Evolutionary conservation across 179 eudicot genomes (phyloP), one percentile per base, ranked within the genome.

Genomic region (Monotropa hypopitys): DNA sequence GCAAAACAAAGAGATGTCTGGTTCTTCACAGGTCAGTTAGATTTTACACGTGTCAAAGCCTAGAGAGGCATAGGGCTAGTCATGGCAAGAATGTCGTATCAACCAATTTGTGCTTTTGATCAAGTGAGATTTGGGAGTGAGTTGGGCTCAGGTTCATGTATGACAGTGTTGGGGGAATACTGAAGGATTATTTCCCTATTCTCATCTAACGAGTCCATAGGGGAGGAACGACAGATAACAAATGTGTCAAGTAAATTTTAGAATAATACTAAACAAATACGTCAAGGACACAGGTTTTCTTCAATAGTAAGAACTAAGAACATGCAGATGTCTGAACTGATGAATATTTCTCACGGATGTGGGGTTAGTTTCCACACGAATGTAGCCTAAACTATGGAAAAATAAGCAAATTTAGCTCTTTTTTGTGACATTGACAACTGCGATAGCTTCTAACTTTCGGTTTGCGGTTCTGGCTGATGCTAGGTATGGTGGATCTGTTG

Each of bases 401-500:
- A 16, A 21, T 1, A 16, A 74, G 2, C 4, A 16, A 28, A 42
- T 23, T 43, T 40, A 50, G 33, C 43, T 59, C 42, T 54, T 23
- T 26, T 3, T 23, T 15, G 0, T 74, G 53, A 57, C 28, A 45
- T 61, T 42, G 38, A 40, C 46, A 57, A 74, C 67, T 75, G 50
- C 32, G 1, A 42, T 12, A 38, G 42, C 20, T 23, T 30, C 54
- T 50, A 45, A 10, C 43, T 35, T 46, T n/a, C 23, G 28, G 11
- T 75, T 3, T 70, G n/a, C 74, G 75, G 8, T 75, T 21, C 28
- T n/a, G 49, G 35, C 23, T 73, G 57, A 73, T 43, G 75, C 65
- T 78, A 93, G 97, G 84, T 94, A 94, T 78, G 96, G 89, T 75
- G 84, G 86, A 76, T 81, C 85, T 67, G 56, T 81, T 76, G 94